Evolutionary conservation across 176 grass and related monocot genomes (phyloP).

Genomic region (Ensete glaucum): DNA sequence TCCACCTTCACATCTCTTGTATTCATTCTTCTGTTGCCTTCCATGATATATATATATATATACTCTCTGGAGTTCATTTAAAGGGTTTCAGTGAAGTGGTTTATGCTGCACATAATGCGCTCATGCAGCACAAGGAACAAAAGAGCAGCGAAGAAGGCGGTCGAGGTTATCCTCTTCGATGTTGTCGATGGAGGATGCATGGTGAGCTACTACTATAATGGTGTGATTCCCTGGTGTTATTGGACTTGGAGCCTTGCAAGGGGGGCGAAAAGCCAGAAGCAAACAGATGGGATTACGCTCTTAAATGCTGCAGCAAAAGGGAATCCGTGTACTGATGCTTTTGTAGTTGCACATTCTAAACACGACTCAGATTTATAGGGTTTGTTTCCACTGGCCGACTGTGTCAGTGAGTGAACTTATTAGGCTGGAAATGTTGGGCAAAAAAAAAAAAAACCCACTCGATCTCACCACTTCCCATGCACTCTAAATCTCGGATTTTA

Average conservation of each 20-base stretch:
- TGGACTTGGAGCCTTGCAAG: neutral
- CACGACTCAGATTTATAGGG: constrained; percentile 20
- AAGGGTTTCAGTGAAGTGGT: neutral
- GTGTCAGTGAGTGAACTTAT: constrained; percentile 26
- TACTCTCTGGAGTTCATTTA: neutral
- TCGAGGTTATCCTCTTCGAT: neutral
- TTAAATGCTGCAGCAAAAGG: constrained; percentile 26
- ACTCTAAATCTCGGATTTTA: constrained; percentile 17
- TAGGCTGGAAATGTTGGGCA: constrained; percentile 10
- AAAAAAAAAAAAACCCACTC: no score
- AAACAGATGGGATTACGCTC: constrained; percentile 24
- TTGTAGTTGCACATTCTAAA: constrained; percentile 27
- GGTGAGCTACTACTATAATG: neutral
- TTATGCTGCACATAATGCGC: neutral
- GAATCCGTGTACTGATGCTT: constrained; percentile 30
- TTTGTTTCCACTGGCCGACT: constrained; percentile 30
- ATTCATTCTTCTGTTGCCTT: no score
- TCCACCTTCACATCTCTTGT: no score
- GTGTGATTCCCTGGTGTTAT: neutral
- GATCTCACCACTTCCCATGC: constrained; percentile 29
- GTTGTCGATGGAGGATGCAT: neutral
- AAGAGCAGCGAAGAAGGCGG: neutral
- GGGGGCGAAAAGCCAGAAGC: neutral
- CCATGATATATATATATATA: no score
- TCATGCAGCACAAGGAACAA: neutral